Percentiles rank a stretch among this genome's conserved stretches.
These are phyloP conservation scores for Colletotrichum sp. DNA, from an alignment of 2,329 filamentous ascomycete genomes.

Conservation along the genomic window DNA sequence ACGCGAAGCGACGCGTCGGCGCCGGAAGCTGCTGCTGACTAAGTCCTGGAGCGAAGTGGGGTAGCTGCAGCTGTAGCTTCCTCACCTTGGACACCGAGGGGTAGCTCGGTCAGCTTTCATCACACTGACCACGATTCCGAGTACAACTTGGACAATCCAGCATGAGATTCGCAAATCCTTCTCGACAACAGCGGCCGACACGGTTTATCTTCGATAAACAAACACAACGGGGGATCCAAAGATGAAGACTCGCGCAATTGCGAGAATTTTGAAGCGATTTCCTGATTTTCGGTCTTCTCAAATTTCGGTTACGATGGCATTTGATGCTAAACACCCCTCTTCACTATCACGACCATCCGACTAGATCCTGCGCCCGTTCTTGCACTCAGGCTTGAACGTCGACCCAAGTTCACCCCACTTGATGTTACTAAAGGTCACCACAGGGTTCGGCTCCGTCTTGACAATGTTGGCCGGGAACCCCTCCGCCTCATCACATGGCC, in stretches of 20 bases:
- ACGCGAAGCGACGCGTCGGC: slow-evolving; percentile 2
- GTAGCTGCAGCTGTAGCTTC: neutral
- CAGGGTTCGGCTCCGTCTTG: slow-evolving; percentile 49
- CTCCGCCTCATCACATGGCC: slow-evolving; percentile 58
- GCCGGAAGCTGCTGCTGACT: neutral
- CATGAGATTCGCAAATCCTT: neutral
- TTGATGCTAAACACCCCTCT: neutral
- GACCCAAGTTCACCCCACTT: slow-evolving; percentile 66
- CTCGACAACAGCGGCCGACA: neutral
- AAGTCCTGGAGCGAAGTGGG: neutral
- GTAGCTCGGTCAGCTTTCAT: neutral
- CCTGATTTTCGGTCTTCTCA: neutral
- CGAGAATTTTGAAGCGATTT: neutral
- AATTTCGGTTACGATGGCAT: neutral
- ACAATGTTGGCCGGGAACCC: slow-evolving; percentile 56
- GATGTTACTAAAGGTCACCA: slow-evolving; percentile 61
- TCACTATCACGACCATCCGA: neutral
- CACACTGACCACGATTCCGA: neutral
- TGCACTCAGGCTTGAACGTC: slow-evolving; percentile 40
- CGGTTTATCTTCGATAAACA: accelerated
- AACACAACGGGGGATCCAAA: neutral
- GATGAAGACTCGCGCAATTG: neutral
- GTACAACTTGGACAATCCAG: neutral
- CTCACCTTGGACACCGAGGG: neutral
- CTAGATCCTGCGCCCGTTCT: slow-evolving; percentile 5